Evolutionary conservation across 148 eudicot genomes (phyloP).

Genomic region (Nepenthes gracilis): DNA sequence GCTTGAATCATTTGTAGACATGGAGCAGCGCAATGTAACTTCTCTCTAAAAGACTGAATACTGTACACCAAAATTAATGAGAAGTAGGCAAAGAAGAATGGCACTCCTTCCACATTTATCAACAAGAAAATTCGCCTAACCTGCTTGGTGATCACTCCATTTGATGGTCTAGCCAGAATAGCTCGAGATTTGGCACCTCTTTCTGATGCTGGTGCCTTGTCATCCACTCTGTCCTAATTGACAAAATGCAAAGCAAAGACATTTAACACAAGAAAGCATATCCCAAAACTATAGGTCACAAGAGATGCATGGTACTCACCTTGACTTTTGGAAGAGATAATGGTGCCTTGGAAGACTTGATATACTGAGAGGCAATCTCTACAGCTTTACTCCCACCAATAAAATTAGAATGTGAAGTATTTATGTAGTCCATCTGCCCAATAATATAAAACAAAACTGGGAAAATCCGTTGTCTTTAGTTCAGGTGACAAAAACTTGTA

Average conservation of each 20-base stretch:
- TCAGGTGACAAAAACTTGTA: too few species aligned
- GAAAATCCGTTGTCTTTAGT: too few species aligned
- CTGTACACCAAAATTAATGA: neutral
- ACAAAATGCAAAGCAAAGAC: slow-evolving; percentile 6
- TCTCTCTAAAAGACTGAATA: too few species aligned
- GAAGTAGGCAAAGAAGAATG: neutral
- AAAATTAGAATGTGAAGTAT: slow-evolving; percentile 83
- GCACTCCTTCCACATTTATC: neutral
- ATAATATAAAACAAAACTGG: neutral
- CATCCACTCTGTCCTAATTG: slow-evolving; percentile 60
- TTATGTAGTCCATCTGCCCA: slow-evolving; percentile 87
- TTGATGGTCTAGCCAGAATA: slow-evolving; percentile 53
- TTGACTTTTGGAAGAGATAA: slow-evolving; percentile 42
- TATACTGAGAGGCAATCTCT: slow-evolving; percentile 54
- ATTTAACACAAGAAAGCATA: slow-evolving; percentile 2
- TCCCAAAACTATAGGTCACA: neutral
- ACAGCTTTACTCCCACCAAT: slow-evolving; percentile 93
- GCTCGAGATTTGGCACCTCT: slow-evolving; percentile 66
- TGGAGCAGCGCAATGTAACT: too few species aligned
- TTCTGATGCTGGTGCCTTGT: slow-evolving; percentile 66
- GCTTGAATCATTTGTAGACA: too few species aligned
- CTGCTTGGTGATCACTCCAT: slow-evolving; percentile 75
- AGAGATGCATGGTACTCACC: slow-evolving; percentile 22
- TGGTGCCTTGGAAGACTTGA: slow-evolving; percentile 41
- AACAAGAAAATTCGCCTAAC: slow-evolving; percentile 17